Conservation (phyloP, 1,284 basidiomycete genomes). For the Chalciporus piperatoides region DNA sequence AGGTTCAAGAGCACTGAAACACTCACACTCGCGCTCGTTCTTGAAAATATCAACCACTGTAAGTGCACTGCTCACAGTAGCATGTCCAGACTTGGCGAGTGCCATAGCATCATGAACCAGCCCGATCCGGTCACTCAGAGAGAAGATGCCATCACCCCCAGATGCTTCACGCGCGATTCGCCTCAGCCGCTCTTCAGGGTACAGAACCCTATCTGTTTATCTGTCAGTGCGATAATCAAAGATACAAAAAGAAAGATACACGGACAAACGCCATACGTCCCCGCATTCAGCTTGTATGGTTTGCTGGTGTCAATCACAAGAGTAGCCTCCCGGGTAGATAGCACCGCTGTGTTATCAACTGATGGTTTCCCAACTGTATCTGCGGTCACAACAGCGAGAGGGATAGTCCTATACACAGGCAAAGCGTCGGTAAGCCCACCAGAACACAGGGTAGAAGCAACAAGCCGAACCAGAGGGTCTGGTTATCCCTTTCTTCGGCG, state of each 20-base stretch:
- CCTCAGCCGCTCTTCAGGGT: conserved; percentile 76
- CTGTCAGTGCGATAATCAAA: conserved; percentile 3
- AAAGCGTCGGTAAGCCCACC: neutral
- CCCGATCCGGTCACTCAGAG: conserved; percentile 84
- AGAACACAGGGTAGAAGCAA: neutral
- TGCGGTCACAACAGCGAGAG: conserved; percentile 73
- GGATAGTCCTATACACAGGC: conserved; percentile 62
- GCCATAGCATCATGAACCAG: conserved; percentile 80
- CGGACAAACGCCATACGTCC: conserved; percentile 87
- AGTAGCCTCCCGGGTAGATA: conserved; percentile 67
- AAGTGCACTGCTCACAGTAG: conserved; percentile 74
- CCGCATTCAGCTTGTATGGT: conserved; percentile 86
- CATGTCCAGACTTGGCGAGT: conserved; percentile 77
- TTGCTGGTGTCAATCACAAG: conserved; percentile 69
- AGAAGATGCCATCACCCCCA: conserved; percentile 62
- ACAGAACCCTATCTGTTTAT: conserved; percentile 80
- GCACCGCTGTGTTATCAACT: conserved; percentile 63
- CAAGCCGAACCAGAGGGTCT: conserved; percentile 76
- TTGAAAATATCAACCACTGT: conserved; percentile 67
- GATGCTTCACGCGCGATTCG: conserved; percentile 81
- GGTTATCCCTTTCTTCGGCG: conserved; percentile 78
- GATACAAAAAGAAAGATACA: conserved; percentile 12
- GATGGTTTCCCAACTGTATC: conserved; percentile 54
- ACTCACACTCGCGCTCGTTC: conserved; percentile 73
- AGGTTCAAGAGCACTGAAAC: neutral